Percentiles rank a stretch among this genome's conserved stretches.
These are phyloP conservation scores for Lactifluus hygrophoroides DNA, from an alignment of 768 basidiomycete species.

Conservation along the genomic window DNA sequence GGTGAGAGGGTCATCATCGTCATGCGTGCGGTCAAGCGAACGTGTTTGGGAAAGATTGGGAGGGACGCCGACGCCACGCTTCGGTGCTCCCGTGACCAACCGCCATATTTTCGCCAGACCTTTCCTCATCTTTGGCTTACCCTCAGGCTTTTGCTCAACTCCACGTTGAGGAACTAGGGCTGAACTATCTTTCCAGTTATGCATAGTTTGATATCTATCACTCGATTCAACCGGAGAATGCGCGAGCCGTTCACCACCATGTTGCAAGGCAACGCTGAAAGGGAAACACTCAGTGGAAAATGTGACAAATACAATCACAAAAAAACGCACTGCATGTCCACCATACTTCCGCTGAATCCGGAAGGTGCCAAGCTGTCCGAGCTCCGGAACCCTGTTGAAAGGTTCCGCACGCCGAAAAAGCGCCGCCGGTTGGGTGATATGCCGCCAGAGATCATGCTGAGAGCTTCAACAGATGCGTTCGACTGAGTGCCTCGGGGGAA, in stretches of 20 bases:
- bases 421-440: conserved; percentile 52
- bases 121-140: conserved; percentile 66
- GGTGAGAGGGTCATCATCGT: conserved; percentile 70
- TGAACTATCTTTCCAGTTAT: conserved; percentile 18
- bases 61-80: conserved; percentile 32
- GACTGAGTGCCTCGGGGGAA: conserved; percentile 56
- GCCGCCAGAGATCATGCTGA: conserved; percentile 52
- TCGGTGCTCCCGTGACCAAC: conserved; percentile 51
- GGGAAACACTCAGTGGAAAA: conserved; percentile 4
- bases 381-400: conserved; percentile 65
- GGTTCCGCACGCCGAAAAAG: conserved; percentile 71
- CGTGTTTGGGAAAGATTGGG: conserved; percentile 30
- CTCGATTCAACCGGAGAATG: conserved; percentile 11
- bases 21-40: conserved; percentile 33
- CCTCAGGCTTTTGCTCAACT: conserved; percentile 23
- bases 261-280: conserved; percentile 66
- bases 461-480: conserved; percentile 73
- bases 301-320: conserved; percentile 1
- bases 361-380: conserved; percentile 78
- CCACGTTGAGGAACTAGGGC: conserved; percentile 2
- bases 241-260: conserved; percentile 35
- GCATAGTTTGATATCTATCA: conserved; percentile 22
- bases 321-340: conserved; percentile 80
- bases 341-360: conserved; percentile 78
- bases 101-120: conserved; percentile 78